Conservation (phyloP, 257 asterid genomes). For the Solanum gracilifrons region DNA sequence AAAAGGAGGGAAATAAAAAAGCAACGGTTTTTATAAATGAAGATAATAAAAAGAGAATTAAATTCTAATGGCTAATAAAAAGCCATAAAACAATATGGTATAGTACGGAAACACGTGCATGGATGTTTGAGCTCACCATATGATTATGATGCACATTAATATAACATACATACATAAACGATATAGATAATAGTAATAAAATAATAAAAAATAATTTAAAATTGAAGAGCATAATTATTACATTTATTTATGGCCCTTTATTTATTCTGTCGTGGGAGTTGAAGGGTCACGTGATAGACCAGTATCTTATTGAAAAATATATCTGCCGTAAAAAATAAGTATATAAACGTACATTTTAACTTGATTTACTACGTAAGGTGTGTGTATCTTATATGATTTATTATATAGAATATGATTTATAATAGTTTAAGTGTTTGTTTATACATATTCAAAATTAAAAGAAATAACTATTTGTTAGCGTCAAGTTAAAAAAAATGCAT, state of each 20-base stretch:
- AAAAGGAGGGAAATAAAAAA: background rate
- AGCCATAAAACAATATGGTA: background rate
- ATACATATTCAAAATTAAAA: too few species aligned
- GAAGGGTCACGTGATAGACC: background rate
- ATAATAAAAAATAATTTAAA: background rate
- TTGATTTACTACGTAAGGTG: too few species aligned
- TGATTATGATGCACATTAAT: background rate
- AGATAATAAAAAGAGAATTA: background rate
- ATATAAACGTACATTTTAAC: too few species aligned
- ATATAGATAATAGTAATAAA: background rate
- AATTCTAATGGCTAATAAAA: background rate
- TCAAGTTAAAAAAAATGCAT: too few species aligned
- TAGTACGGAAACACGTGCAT: background rate
- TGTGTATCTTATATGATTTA: too few species aligned
- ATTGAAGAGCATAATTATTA: background rate
- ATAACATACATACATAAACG: background rate
- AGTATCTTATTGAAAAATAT: background rate
- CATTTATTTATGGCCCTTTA: background rate
- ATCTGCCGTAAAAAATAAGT: too few species aligned
- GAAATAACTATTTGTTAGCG: fast-evolving
- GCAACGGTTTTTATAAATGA: background rate
- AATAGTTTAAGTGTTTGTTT: too few species aligned
- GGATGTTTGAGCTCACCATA: background rate
- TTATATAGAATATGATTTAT: too few species aligned
- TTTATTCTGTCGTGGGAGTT: background rate